Conservation (phyloP, 768 basidiomycete genomes). For the Boletus huronensis region DNA sequence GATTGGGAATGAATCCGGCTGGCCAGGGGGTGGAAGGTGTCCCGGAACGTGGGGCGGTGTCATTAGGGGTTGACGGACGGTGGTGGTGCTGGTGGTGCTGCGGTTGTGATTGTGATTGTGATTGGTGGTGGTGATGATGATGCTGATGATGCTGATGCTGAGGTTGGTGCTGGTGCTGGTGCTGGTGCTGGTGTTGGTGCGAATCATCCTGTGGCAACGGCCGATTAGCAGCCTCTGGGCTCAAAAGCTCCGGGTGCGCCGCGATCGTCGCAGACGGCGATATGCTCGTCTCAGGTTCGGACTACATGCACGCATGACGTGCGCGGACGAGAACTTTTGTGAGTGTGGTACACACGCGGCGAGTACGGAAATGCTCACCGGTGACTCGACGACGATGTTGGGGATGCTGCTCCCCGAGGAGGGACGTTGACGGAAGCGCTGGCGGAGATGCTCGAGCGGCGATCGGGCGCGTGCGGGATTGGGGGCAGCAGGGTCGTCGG, state of each 20-base stretch:
- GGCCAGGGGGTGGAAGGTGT: slow-evolving; percentile 15
- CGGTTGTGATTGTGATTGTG: slow-evolving; percentile 1
- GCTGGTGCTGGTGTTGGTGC: neutral
- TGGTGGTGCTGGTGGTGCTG: neutral
- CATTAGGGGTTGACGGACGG: neutral
- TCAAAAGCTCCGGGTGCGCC: slow-evolving; percentile 40
- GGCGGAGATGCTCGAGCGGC: slow-evolving; percentile 23
- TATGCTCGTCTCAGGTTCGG: slow-evolving; percentile 36
- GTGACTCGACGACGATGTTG: slow-evolving; percentile 45
- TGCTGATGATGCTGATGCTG: too few relatives aligned
- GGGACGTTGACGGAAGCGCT: slow-evolving; percentile 30
- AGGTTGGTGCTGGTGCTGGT: neutral
- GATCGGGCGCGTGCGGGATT: slow-evolving; percentile 15
- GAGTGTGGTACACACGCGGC: neutral
- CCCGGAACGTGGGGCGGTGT: slow-evolving; percentile 6
- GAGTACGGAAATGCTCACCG: slow-evolving; percentile 32
- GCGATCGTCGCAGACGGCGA: slow-evolving; percentile 31
- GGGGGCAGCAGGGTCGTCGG: slow-evolving; percentile 3
- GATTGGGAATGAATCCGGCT: slow-evolving; percentile 18
- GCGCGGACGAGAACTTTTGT: neutral
- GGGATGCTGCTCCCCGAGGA: slow-evolving; percentile 37
- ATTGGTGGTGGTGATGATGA: slow-evolving; percentile 1
- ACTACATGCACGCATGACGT: slow-evolving; percentile 25
- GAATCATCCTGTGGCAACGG: slow-evolving; percentile 22
- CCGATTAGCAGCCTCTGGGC: slow-evolving; percentile 39